phyloP scores from a whole-genome alignment of 2,329 filamentous ascomycete genomes.

The Emydomyces testavorans region DNA sequence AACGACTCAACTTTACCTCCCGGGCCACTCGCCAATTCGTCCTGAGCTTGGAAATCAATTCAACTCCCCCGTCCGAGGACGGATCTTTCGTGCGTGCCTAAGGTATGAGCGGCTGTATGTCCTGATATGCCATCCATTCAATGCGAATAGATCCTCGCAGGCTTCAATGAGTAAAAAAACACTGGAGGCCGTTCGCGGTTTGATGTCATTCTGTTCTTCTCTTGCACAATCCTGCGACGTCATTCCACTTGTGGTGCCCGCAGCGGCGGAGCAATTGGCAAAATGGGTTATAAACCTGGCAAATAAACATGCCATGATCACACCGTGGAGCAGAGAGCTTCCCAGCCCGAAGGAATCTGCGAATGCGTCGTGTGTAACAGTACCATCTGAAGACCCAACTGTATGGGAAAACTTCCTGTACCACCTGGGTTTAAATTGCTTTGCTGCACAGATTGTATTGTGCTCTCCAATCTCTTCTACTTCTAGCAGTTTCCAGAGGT shows the following conservation, averaged over 20 bases:
- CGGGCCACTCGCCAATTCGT: constrained; percentile 41
- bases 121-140: constrained; percentile 43
- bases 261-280: constrained; percentile 36
- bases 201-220: constrained; percentile 22
- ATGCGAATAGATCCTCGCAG: constrained; percentile 17
- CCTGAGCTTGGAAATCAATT: constrained; percentile 15
- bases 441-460: constrained; percentile 56
- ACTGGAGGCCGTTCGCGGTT: constrained; percentile 15
- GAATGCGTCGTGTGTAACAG: background rate
- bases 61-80: constrained; percentile 42
- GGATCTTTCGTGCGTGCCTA: constrained; percentile 42
- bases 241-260: constrained; percentile 7
- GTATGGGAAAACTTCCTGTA: constrained; percentile 58
- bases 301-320: constrained; percentile 32
- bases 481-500: background rate
- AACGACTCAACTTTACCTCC: constrained; percentile 59
- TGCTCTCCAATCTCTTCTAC: constrained; percentile 8
- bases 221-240: constrained; percentile 12
- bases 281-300: constrained; percentile 47
- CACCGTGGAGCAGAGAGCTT: constrained; percentile 7
- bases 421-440: constrained; percentile 56
- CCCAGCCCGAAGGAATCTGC: constrained; percentile 6
- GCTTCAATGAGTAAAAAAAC: constrained; percentile 14
- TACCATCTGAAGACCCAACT: constrained; percentile 28
- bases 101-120: constrained; percentile 59